Base-by-base conservation (phyloP, 257 asterid genomes). In the Linderniella brevidens region DNA sequence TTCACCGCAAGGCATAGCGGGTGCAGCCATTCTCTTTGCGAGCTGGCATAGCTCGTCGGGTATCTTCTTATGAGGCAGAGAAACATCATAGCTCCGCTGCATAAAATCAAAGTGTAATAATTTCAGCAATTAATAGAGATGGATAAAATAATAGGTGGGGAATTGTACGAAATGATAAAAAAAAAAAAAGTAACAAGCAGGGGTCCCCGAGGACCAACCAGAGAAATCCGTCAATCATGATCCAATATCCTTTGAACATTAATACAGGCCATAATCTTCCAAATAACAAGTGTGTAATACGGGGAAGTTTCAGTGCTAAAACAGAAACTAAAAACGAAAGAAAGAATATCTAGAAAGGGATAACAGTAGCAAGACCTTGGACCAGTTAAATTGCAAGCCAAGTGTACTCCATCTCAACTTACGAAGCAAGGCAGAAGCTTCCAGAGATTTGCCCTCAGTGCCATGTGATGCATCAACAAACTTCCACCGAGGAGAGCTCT, bases 301-400 rank as follows among this genome's bases (percentile, higher is more conserved):
- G 6, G 32, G 32, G 32, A n/a, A n/a, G n/a, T n/a, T 38, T 38
- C 3, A 38, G 4, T n/a, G n/a, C n/a, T 38, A 45, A 7, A 15
- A 45, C 8, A 13, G n/a, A 15, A 15, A 8, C 1, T 3, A 8
- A 19, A 54, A 42, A 20, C 14, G n/a, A 56, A 65, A 53, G 37
- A 54, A 64, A 5, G 49, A 52, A 59, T 57, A 46, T 42, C 56
- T 50, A 49, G 48, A 46, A 44, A 55, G 56, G 43, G 6, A 61
- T 78, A 71, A 67, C 66, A 63, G 45, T 41, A 74, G 72, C 59
- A 64, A 63, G 77, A 87, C 97, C 97, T 88, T 88, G 57, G 98
- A 84, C 98, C 98, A 88, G 70, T 80, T 95, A 72, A 88, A 88
- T 66, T 88, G 98, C 85, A 84, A 71, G 74, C 95, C 98, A 74